A percentile compares a stretch with the other conserved stretches of the same genome.
Conservation (phyloP, 2,329 filamentous ascomycete genomes). For the Colletotrichum abscissum region DNA sequence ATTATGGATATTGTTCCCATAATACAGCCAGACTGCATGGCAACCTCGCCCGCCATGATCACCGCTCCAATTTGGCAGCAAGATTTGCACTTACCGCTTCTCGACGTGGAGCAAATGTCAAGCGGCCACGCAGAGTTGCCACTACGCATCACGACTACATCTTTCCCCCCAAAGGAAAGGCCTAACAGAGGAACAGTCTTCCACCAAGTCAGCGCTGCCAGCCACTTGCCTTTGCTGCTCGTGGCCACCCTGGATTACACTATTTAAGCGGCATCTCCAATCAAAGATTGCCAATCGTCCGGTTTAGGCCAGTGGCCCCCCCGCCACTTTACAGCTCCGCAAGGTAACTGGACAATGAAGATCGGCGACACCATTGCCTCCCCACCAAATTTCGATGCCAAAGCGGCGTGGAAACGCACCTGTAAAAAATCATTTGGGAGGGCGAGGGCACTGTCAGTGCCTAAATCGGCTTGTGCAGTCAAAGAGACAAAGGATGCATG, state of each 20-base stretch:
- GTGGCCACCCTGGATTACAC: slow-evolving; percentile 22
- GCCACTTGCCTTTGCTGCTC: slow-evolving; percentile 14
- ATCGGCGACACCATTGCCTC: slow-evolving; percentile 33
- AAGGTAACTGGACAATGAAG: slow-evolving; percentile 20
- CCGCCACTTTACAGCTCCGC: not conserved
- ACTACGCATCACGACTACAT: slow-evolving; percentile 4
- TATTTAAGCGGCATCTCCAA: slow-evolving; percentile 28
- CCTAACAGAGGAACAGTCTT: not conserved
- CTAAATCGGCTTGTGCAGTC: slow-evolving; percentile 11
- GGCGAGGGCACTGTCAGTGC: slow-evolving; percentile 7
- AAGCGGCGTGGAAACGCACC: slow-evolving; percentile 24
- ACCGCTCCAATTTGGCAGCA: slow-evolving; percentile 3
- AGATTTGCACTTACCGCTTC: slow-evolving; percentile 4
- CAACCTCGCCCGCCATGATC: slow-evolving; percentile 3
- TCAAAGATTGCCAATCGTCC: slow-evolving; percentile 32
- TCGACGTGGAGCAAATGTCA: slow-evolving; percentile 6
- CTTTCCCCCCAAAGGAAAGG: not conserved
- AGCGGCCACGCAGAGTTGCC: slow-evolving; percentile 5
- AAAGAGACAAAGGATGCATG: slow-evolving; percentile 30
- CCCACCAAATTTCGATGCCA: slow-evolving; percentile 18
- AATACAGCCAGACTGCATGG: slow-evolving; percentile 14
- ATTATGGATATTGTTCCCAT: not conserved
- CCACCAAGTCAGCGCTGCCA: not conserved
- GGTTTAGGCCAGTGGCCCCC: slow-evolving; percentile 27
- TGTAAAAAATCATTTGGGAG: slow-evolving; percentile 5